A percentile compares a stretch with the other conserved stretches of the same genome.
phyloP scores from a whole-genome alignment of 2,329 filamentous ascomycete species.

The Sporothrix luriei region DNA sequence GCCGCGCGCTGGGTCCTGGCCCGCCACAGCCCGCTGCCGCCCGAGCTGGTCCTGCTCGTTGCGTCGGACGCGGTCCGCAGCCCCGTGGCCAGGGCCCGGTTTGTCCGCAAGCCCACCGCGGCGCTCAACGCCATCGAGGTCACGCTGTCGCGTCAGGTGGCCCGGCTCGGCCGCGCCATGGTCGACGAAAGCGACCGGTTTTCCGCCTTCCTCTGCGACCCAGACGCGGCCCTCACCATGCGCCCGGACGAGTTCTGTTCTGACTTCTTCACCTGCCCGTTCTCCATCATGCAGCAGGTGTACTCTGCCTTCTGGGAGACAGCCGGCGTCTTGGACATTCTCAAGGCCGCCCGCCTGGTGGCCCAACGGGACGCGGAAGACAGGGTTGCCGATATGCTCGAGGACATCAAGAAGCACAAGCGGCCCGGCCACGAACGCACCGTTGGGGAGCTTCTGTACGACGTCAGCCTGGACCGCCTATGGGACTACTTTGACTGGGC shows the following conservation, averaged over 20 bases:
- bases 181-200: not conserved
- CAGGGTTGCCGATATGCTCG: slow-evolving; percentile 4
- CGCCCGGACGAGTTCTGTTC: slow-evolving; percentile 24
- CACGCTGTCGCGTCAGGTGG: not conserved
- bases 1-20: slow-evolving; percentile 35
- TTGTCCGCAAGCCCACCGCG: slow-evolving; percentile 26
- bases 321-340: slow-evolving; percentile 36
- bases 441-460: slow-evolving; percentile 27
- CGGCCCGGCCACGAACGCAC: slow-evolving; percentile 4
- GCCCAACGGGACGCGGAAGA: slow-evolving; percentile 20
- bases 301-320: slow-evolving; percentile 38
- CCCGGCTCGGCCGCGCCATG: not conserved
- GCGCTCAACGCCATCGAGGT: slow-evolving; percentile 20
- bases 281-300: slow-evolving; percentile 35
- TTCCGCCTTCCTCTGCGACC: slow-evolving; percentile 1
- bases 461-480: slow-evolving; percentile 32
- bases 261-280: slow-evolving; percentile 32
- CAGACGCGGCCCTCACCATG: not conserved
- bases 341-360: slow-evolving; percentile 35
- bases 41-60: slow-evolving; percentile 36
- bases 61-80: slow-evolving; percentile 37
- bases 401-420: not conserved
- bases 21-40: slow-evolving; percentile 32
- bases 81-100: slow-evolving; percentile 35
- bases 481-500: slow-evolving; percentile 37